These are phyloP conservation scores for Backusella luteola DNA, from an alignment of 192 early-diverging fungal species.

Conservation along the genomic window DNA sequence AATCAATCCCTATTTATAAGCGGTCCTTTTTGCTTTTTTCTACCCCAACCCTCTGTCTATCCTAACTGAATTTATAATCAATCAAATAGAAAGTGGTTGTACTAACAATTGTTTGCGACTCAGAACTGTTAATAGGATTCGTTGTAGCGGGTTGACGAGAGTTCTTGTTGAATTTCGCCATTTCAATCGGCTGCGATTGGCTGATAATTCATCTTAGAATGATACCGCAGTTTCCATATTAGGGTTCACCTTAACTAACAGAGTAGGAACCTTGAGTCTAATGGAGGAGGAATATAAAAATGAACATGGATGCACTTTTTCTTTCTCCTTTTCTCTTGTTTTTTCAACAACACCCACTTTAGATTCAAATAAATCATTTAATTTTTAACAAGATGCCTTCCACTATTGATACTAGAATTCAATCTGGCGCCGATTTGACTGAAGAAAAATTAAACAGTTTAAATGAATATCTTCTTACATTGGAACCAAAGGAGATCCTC, in stretches of 20 bases:
- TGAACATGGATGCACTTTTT: not conserved
- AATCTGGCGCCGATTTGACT: slow-evolving; percentile 43
- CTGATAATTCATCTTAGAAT: slow-evolving; percentile 20
- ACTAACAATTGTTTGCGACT: slow-evolving; percentile 15
- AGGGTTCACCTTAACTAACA: not conserved
- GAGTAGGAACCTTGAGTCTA: not conserved
- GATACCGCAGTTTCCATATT: slow-evolving; percentile 21
- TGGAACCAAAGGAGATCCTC: slow-evolving; percentile 77
- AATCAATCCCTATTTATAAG: slow-evolving; percentile 1
- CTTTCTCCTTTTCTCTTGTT: not conserved
- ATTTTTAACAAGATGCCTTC: slow-evolving; percentile 24
- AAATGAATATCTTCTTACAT: slow-evolving; percentile 68
- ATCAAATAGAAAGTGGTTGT: not conserved
- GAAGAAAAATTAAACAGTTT: slow-evolving; percentile 66
- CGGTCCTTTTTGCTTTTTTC: not conserved
- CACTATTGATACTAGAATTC: slow-evolving; percentile 19
- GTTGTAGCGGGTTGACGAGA: slow-evolving; percentile 17
- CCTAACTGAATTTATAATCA: slow-evolving; percentile 7
- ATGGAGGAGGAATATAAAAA: not conserved
- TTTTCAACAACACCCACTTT: not conserved
- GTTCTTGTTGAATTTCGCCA: slow-evolving; percentile 23
- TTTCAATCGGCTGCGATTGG: slow-evolving; percentile 29
- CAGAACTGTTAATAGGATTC: slow-evolving; percentile 9
- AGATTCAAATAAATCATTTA: not conserved
- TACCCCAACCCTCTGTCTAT: not conserved